Evolutionary conservation across 805 yeast genomes (phyloP), one percentile per base, ranked within the genome.

Genomic region (Blastobotrys robertii): DNA sequence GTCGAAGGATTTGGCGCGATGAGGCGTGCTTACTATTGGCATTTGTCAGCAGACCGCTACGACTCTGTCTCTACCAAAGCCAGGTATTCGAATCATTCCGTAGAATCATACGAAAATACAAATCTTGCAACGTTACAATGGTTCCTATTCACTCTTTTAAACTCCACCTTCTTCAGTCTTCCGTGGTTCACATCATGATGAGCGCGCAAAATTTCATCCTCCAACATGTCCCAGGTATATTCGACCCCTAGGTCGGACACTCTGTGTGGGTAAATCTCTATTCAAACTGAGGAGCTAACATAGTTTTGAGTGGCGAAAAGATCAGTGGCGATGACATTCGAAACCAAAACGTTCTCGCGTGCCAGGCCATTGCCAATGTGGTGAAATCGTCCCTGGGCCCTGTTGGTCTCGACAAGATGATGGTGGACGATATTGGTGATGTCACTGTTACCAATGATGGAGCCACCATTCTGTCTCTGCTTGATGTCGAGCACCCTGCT

Each of bases 371-470:
- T 38, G 85, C 92, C 52, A 83, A 83, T 57, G 87, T 70, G 37
- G 88, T 84, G 49, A 88, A 88, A 63, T 81, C 96, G 10, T 88
- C 97, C 1, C 69, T 92, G 44, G 99, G 99, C 3, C 99, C 99
- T 7, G 97, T 92, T 30, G 99, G 99, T 22, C 72, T 92, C 42
- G 99, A 92, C 68, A 92, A 92, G 69, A 92, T 92, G 96, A 73
- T 92, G 38, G 99, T 92, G 33, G 99, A 92, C 65, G 98, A 92
- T 58, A 94, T 92, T 65, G 98, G 98, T 50, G 98, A 94, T 66
- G 97, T 92, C 37, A 88, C 96, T 4, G 97, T 92, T 40, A 92
- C 99, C 37, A 92, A 92, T 65, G 99, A 92, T 65, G 99, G 99
- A 52, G 98, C 99, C 46, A 92, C 98, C 3, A 92, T 92, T 56